These are phyloP conservation scores for Aspergillus puulaauensis DNA, from an alignment of 2,329 filamentous ascomycete species.

Conservation along the genomic window DNA sequence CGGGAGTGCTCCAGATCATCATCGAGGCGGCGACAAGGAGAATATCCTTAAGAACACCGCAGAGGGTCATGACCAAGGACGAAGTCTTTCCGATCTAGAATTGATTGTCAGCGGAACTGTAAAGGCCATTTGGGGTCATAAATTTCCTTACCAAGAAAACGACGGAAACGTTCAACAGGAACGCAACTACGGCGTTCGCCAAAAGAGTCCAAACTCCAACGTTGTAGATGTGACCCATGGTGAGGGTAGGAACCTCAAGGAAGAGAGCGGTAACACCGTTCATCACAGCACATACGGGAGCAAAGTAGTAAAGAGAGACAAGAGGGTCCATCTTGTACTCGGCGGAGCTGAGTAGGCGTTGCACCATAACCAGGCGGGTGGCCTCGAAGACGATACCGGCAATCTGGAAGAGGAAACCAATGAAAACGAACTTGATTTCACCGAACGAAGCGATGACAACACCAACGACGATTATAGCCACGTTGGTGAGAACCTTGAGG, in stretches of 20 bases:
- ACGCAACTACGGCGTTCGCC: constrained; percentile 74
- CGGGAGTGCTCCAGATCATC: constrained; percentile 72
- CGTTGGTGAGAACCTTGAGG: constrained; percentile 84
- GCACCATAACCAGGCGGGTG: constrained; percentile 79
- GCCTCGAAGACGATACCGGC: constrained; percentile 79
- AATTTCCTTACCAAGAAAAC: constrained; percentile 71
- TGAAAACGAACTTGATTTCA: constrained; percentile 80
- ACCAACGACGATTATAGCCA: constrained; percentile 91
- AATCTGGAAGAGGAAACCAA: constrained; percentile 68
- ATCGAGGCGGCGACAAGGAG: constrained; percentile 76
- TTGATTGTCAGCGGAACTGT: not conserved
- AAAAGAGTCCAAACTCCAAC: constrained; percentile 67
- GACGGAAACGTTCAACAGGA: constrained; percentile 77
- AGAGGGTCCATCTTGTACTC: constrained; percentile 88
- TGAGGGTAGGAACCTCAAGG: constrained; percentile 67
- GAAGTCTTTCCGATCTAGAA: constrained; percentile 82
- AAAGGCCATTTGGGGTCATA: not conserved
- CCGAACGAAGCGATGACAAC: constrained; percentile 92
- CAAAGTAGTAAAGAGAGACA: constrained; percentile 87
- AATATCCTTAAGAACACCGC: constrained; percentile 84
- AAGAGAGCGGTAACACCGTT: constrained; percentile 70
- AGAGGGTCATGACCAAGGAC: constrained; percentile 79
- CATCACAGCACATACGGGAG: constrained; percentile 78
- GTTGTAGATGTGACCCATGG: constrained; percentile 63
- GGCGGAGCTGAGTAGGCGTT: constrained; percentile 72